Evolutionary conservation across 495 filamentous ascomycete species (phyloP), one percentile per base, ranked within the genome.

Genomic region (Elaphomyces granulatus): DNA sequence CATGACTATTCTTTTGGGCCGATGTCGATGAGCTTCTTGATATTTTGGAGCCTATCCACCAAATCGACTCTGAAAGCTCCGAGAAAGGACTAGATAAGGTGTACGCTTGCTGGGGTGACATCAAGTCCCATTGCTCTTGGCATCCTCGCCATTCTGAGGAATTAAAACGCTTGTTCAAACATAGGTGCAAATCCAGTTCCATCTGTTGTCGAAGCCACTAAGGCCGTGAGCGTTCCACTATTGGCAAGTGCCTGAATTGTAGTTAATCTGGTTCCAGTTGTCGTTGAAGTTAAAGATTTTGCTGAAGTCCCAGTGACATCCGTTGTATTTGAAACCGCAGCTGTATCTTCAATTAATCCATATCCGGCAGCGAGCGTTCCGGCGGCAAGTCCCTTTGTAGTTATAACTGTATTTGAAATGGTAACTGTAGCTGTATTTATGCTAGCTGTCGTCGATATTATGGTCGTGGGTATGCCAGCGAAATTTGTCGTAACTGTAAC

Each of bases 321-420:
- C 14, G 19, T 26, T 12, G 44, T 46, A 15, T 17, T 26, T 19
- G 9, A 46, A 14, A 7, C 32, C 9, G 44, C 38, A 14, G 12
- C 31, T 41, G 42, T 37, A 9, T 34, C 15, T 35, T 2, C 15
- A 35, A 7, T 1, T 17, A 31, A n/a, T 31, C 28, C n/a, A 8
- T 17, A 17, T 16, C 15, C 14, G 34, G 3, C 34, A 14, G 15
- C 18, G 33, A 6, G 14, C 6, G 33, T 35, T 7, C 6, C 33
- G 6, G 33, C 18, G 33, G 18, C n/a, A n/a, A n/a, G n/a, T n/a
- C n/a, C n/a, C n/a, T n/a, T n/a, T n/a, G n/a, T n/a, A n/a, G n/a
- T n/a, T n/a, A n/a, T n/a, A n/a, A n/a, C n/a, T 35, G 8, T 8
- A 15, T 9, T 35, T 16, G 33, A 35, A 14, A 35, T 17, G 14